Evolutionary conservation across 495 filamentous ascomycete species (phyloP), one percentile per base, ranked within the genome.

Genomic region (Arthonia radiata): DNA sequence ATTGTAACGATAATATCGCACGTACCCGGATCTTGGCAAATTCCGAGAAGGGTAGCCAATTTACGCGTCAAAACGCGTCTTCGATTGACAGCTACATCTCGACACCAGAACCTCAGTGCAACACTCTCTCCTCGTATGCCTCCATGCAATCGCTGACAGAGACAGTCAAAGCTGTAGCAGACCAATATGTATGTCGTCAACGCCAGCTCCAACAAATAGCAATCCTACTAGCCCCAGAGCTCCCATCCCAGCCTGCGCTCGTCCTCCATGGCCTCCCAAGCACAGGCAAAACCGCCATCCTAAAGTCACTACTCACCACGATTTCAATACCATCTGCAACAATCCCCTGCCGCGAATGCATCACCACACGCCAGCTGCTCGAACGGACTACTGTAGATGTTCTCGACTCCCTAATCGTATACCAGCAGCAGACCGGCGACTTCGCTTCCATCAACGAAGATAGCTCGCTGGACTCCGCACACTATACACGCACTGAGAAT

Each of bases 291-390:
- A 75, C 62, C 15, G 59, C 63, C 27, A 62, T 91, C 26, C 50
- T 74, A 13, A 51, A 53, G 23, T 52, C 57, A 5, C 52, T 86
- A 11, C 61, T 93, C 2, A 40, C 60, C 15, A 37, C 41, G 3
- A 52, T 62, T 14, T 31, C 47, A 22, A 46, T 71, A 14, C 55
- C 54, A 21, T 68, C 75, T 39, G 70, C 74, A 17, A 62, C 91
- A 31, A 52, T 92, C 26, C 69, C 65, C 32, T 81, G 69, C 18
- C 49, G 60, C 27, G 83, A 94, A 56, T 93, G 80, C 40, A 75
- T 97, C 27, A 90, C 81, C 0, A 70, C 65, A 0, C 69, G 86
- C 15, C 86, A 97, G 48, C 53, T 97, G 4, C 68, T 89, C 18
- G 77, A 83, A 41, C 59, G 55, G 15, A 66, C 62, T 1, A 44